Conservation (phyloP, 768 basidiomycete genomes). For the Termitomyces sp. region DNA sequence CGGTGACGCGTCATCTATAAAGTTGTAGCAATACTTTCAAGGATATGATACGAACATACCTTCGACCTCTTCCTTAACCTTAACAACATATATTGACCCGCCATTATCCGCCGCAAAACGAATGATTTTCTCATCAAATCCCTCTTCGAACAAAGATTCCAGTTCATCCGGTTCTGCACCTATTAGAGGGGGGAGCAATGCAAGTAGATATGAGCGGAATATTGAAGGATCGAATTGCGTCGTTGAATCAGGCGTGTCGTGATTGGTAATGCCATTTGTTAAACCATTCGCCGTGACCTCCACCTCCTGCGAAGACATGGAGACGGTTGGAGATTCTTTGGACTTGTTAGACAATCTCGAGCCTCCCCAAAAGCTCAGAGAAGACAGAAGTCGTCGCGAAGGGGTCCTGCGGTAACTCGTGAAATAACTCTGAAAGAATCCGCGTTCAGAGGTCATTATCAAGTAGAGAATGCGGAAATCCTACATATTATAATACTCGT, state of each 20-base stretch:
- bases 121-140: conserved; percentile 70
- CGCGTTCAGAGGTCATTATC: conserved; percentile 18
- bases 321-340: conserved; percentile 8
- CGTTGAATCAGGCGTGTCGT: conserved; percentile 21
- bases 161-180: conserved; percentile 66
- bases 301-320: conserved; percentile 18
- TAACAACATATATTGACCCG: conserved; percentile 79
- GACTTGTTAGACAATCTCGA: conserved; percentile 10
- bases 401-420: conserved; percentile 22
- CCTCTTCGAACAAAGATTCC: conserved; percentile 61
- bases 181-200: conserved; percentile 77
- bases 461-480: conserved; percentile 1
- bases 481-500: conserved; percentile 9
- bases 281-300: conserved; percentile 21
- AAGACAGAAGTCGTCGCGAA: conserved; percentile 18
- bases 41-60: conserved; percentile 37
- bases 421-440: conserved; percentile 23
- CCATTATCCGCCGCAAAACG: conserved; percentile 75
- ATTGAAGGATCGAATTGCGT: conserved; percentile 60
- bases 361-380: conserved; percentile 14
- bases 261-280: conserved; percentile 23
- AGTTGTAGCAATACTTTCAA: conserved; percentile 8
- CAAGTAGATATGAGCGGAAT: conserved; percentile 66
- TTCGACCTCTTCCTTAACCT: conserved; percentile 69
- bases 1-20: conserved; percentile 59